A percentile compares a stretch with the other conserved stretches of the same genome.
These are phyloP conservation scores for Hemileccinum rubropunctum DNA, from an alignment of 768 basidiomycete species.

Conservation along the genomic window DNA sequence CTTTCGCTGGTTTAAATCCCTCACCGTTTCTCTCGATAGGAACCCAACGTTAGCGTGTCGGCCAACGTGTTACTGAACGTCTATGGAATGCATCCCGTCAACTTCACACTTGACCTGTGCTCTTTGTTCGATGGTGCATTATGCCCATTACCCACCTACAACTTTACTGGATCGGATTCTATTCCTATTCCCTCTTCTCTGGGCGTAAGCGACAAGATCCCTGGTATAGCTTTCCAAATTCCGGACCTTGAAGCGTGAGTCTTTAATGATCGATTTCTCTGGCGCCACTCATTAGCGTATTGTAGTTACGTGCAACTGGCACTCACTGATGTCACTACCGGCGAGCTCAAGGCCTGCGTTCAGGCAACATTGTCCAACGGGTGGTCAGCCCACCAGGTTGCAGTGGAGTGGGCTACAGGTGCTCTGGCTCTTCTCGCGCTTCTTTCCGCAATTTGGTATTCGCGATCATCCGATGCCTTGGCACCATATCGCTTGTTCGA, in stretches of 20 bases:
- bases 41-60: conserved; percentile 73
- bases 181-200: conserved; percentile 61
- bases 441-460: conserved; percentile 51
- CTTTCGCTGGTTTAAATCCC: conserved; percentile 6
- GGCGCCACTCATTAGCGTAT: conserved; percentile 2
- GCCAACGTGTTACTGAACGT: conserved; percentile 82
- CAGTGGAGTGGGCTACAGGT: conserved; percentile 78
- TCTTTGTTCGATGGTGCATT: conserved; percentile 70
- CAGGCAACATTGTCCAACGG: conserved; percentile 93
- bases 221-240: conserved; percentile 77
- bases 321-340: conserved; percentile 65
- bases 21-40: conserved; percentile 37
- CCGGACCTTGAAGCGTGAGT: conserved; percentile 82
- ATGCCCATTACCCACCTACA: conserved; percentile 80
- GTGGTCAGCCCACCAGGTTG: conserved; percentile 70
- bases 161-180: conserved; percentile 81
- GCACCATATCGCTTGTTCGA: conserved; percentile 80
- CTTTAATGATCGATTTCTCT: not conserved
- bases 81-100: conserved; percentile 83
- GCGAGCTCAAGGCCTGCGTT: conserved; percentile 80
- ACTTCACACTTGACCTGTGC: conserved; percentile 87
- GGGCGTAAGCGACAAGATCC: conserved; percentile 56
- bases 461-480: conserved; percentile 52
- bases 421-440: conserved; percentile 63
- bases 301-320: conserved; percentile 67